Evolutionary conservation across 1,139 yeast species (phyloP), one percentile per base, ranked within the genome.

Genomic region (Hansenula sp.): DNA sequence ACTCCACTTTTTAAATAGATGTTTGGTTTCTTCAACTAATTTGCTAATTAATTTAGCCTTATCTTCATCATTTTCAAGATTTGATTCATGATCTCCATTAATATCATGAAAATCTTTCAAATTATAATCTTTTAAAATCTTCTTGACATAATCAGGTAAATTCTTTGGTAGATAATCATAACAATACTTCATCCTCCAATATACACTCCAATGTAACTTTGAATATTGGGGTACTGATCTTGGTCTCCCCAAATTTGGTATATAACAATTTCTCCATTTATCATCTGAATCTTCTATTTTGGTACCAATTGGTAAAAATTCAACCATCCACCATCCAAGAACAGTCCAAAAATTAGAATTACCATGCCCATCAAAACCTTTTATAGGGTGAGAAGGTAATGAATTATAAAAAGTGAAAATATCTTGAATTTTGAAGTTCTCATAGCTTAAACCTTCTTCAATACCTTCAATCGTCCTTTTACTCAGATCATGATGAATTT

Each of bases 321-420:
- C 88, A n/a, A 78, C 55, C 2, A 70, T 2, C 85, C 85, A 79
- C 86, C 86, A 80, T 9, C 65, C 50, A 0, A 73, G 10, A 2
- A 49, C 41, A 2, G 28, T 32, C 14, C 36, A 37, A 4, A 47
- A 2, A 10, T 47, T 34, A 13, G 53, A 56, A 24, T 57, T 56
- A 1, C 71, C 75, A 35, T 69, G 55, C 2, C 72, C 70, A 47
- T 62, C 71, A 44, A 56, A 62, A 13, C 61, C 55, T 3, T 39
- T 26, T 2, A 51, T 35, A 11, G 51, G 52, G 1, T 41, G 31
- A 0, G 20, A 14, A 19, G 61, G 59, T 4, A 49, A 27, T 1
- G 32, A 19, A n/a, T 36, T 38, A 34, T 45, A 41, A 29, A 38
- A 37, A n/a, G 35, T 28, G 29, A 47, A 47, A 3, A 47, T 38